Evolutionary conservation across 805 yeast species (phyloP).

Genomic region (Alloascoidea hylecoeti): DNA sequence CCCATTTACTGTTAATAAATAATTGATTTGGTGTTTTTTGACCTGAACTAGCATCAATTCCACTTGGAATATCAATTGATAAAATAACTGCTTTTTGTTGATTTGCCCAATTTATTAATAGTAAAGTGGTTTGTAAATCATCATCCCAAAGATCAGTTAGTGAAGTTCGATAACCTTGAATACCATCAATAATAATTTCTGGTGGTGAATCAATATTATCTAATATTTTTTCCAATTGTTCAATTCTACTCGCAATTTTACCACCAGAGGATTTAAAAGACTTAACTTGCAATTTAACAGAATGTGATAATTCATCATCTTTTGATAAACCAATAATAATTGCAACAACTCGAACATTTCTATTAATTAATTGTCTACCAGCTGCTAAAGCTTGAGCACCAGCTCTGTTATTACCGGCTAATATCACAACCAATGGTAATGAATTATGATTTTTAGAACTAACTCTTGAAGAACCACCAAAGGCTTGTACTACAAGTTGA

Average conservation of each 20-base stretch:
- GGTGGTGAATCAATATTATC: constrained; percentile 50
- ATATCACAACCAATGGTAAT: constrained; percentile 59
- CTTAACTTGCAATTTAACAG: constrained; percentile 34
- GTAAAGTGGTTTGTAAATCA: constrained; percentile 17
- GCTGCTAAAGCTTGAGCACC: constrained; percentile 68
- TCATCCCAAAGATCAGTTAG: constrained; percentile 39
- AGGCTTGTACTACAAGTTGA: constrained; percentile 36
- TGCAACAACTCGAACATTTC: constrained; percentile 56
- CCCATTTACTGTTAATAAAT: constrained; percentile 32
- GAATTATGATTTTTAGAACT: constrained; percentile 58
- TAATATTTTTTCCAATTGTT: constrained; percentile 17
- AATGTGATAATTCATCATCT: constrained; percentile 11
- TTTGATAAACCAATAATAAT: constrained; percentile 13
- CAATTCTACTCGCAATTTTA: constrained; percentile 27
- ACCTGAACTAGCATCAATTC: constrained; percentile 77
- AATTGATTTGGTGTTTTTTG: constrained; percentile 11
- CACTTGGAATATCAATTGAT: constrained; percentile 74
- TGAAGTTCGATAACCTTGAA: constrained; percentile 71
- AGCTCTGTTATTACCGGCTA: constrained; percentile 54
- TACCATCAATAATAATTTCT: constrained; percentile 68
- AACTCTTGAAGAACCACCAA: constrained; percentile 62
- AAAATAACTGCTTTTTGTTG: constrained; percentile 28
- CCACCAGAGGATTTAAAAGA: constrained; percentile 56
- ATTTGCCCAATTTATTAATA: constrained; percentile 59
- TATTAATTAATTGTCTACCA: constrained; percentile 66